Evolutionary conservation across 2,329 filamentous ascomycete genomes (phyloP), one percentile per base, ranked within the genome.

Genomic region (Colletotrichum acutatum): DNA sequence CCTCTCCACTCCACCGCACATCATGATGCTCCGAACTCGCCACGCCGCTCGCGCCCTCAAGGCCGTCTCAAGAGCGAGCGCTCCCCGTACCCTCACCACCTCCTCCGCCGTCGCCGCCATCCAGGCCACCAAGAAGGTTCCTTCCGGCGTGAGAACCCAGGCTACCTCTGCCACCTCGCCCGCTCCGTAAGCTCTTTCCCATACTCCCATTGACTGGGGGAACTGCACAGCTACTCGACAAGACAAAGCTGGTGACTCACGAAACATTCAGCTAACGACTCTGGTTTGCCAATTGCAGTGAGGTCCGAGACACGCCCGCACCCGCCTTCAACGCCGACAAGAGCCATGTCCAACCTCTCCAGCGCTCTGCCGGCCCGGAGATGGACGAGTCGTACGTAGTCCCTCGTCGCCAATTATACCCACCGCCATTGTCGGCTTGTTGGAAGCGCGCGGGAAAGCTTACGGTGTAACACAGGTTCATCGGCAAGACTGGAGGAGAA

Each of bases 401-500:
- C 52, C 52, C 24, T 46, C 58, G 30, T 60, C 34, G 53, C 64
- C 68, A 63, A 22, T 7, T 42, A 42, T 75, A 74, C 60, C 75
- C 67, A 71, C 71, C 37, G 22, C 46, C 58, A 12, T 65, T 37
- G 24, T 24, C 53, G 66, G 58, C 69, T 70, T 76, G 34, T 76
- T 74, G 24, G 24, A 61, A 26, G 26, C 71, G 49, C 8, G 12
- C 26, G 24, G 9, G 19, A 30, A 59, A 52, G 61, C 66, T 61
- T 6, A 72, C 72, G 72, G 56, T 74, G 53, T 52, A 56, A 57
- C 19, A 68, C 76, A 94, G 92, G 74, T 97, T 98, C 83, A 95
- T 98, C 80, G 96, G 96, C 75, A 96, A 95, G 89, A 97, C 91
- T 62, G 96, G 97, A 81, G 97, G 97, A 81, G 93, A 98, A 84